Base-by-base conservation (phyloP, 2,329 filamentous ascomycete species). In the Trichophyton equinum region DNA sequence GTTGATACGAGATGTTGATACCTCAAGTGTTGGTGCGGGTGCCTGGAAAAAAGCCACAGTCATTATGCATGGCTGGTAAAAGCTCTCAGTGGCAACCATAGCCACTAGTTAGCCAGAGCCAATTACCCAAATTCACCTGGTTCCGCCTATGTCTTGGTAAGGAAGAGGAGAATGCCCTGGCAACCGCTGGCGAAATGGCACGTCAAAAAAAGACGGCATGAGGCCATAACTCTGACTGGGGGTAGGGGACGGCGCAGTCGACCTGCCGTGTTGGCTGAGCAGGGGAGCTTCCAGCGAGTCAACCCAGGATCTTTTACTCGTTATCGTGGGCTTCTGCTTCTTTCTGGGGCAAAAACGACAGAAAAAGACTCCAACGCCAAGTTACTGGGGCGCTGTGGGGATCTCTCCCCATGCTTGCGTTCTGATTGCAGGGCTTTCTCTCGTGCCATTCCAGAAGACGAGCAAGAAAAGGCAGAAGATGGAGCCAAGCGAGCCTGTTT, bases 341-440 rank as follows among this genome's bases (percentile, higher is more conserved):
- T 44, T 44, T n/a, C 40, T 44, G 15, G 40, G 51, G 51, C 47
- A 27, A 20, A 27, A 22, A 22, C 11, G n/a, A 33, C n/a, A n/a
- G 7, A 30, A 33, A 61, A 61, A 59, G 53, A 61, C 60, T 64
- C 42, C 60, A 61, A 59, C 49, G 60, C 62, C 61, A 62, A 62
- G 58, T 51, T 49, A 22, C 15, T 53, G 36, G 51, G 55, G 36
- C 33, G 27, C 20, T 57, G 55, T 57, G 55, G 55, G 40, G 55
- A 57, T 25, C 33, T 57, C 36, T 57, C 36, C 51, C 51, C 55
- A 57, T 25, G 55, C 33, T 25, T 57, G 55, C 25, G 2, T 57
- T 57, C 40, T 57, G 40, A 57, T 40, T 40, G 55, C 55, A 42
- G 33, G 40, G 15, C 33, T n/a, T 36, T n/a, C 55, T 42, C 55